phyloP scores from a whole-genome alignment of 345 rosid species.

The Draba incana region DNA sequence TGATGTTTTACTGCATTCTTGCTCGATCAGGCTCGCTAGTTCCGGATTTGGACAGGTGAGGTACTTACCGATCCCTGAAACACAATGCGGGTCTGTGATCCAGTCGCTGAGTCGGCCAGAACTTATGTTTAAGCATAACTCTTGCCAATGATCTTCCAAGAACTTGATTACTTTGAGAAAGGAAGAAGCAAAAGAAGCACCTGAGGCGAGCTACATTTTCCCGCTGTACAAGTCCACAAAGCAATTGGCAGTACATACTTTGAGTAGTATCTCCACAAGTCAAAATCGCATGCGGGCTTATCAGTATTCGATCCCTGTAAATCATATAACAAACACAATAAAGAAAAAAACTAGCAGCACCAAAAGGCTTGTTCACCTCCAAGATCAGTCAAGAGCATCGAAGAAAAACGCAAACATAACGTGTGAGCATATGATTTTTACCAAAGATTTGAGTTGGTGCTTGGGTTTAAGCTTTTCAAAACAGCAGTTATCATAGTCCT shows the following conservation, averaged over 20 bases:
- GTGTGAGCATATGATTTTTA: constrained; percentile 41
- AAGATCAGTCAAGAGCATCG: not conserved
- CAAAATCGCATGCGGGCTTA: constrained; percentile 73
- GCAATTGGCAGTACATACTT: constrained; percentile 85
- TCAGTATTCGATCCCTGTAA: constrained; percentile 37
- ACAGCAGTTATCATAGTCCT: constrained; percentile 82
- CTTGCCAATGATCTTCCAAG: constrained; percentile 72
- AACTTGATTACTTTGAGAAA: constrained; percentile 82
- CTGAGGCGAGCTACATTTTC: constrained; percentile 66
- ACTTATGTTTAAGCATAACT: constrained; percentile 69
- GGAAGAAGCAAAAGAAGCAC: constrained; percentile 87
- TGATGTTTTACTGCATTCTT: constrained; percentile 52
- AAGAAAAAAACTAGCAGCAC: constrained; percentile 2
- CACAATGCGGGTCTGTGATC: constrained; percentile 72
- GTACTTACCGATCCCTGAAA: constrained; percentile 44
- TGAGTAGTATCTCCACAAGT: constrained; percentile 79
- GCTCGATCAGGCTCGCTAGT: constrained; percentile 56
- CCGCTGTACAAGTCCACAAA: constrained; percentile 75
- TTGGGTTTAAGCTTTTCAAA: constrained; percentile 69
- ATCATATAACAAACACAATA: constrained; percentile 4
- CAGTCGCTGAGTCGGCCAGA: constrained; percentile 64
- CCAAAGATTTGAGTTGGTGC: constrained; percentile 56
- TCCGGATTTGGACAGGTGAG: constrained; percentile 51
- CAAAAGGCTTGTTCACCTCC: not conserved
- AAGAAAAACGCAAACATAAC: not conserved